Conservation (phyloP, 306 rosid species). For the Benincasa hispida region DNA sequence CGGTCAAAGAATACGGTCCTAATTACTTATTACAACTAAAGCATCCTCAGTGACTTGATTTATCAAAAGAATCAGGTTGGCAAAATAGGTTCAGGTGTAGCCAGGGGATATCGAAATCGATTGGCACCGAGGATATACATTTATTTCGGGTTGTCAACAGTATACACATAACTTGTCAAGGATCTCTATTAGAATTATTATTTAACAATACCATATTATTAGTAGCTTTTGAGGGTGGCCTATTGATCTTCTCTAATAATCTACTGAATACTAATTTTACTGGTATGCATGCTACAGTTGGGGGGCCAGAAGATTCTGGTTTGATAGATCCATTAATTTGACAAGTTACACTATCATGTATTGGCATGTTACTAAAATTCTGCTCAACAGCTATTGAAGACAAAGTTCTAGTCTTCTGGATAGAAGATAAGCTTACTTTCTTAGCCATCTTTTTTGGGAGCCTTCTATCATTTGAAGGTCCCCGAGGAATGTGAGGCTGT, state of each 20-base stretch:
- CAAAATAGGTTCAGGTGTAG: slow-evolving; percentile 4
- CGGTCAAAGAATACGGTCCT: background rate
- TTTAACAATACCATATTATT: slow-evolving; percentile 45
- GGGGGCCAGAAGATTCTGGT: slow-evolving; percentile 55
- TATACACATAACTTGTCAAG: slow-evolving; percentile 61
- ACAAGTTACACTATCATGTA: slow-evolving; percentile 32
- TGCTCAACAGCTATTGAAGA: slow-evolving; percentile 68
- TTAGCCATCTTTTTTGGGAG: slow-evolving; percentile 38
- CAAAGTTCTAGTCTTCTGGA: slow-evolving; percentile 90
- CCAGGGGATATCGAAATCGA: slow-evolving; percentile 22
- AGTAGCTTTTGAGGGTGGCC: slow-evolving; percentile 74
- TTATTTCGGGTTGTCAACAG: slow-evolving; percentile 47
- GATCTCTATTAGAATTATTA: slow-evolving; percentile 44
- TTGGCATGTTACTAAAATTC: slow-evolving; percentile 37
- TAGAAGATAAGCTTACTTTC: slow-evolving; percentile 61
- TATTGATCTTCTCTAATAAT: slow-evolving; percentile 95
- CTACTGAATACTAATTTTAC: slow-evolving; percentile 89
- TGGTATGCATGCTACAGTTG: slow-evolving; percentile 96
- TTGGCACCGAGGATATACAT: slow-evolving; percentile 26
- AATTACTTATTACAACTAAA: background rate
- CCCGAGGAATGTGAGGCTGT: slow-evolving; percentile 16
- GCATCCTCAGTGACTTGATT: slow-evolving; percentile 9
- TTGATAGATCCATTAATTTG: slow-evolving; percentile 53
- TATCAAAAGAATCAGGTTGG: background rate
- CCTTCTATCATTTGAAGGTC: slow-evolving; percentile 41